phyloP scores from a whole-genome alignment of 352 stramenopile genomes.

The Pythium dissotocum region DNA sequence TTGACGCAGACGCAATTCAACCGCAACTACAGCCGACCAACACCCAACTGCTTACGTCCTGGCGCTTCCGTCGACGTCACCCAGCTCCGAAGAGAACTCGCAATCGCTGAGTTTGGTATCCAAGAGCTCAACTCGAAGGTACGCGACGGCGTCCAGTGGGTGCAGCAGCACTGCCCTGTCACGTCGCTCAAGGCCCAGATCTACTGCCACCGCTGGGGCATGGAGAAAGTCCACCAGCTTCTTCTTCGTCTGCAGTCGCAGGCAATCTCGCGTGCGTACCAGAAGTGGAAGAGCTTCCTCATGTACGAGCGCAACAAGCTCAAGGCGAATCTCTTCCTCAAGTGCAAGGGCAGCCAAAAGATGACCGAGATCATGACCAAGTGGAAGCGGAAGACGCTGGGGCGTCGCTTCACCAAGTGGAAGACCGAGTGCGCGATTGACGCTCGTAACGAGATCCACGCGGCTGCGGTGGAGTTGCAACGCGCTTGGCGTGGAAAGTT shows the following conservation, averaged over 20 bases:
- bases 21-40: constrained; percentile 46
- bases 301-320: constrained; percentile 77
- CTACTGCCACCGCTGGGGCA: constrained; percentile 83
- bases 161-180: constrained; percentile 83
- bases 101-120: constrained; percentile 75
- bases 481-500: constrained; percentile 54
- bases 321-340: constrained; percentile 78
- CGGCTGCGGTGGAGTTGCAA: constrained; percentile 74
- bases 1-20: constrained; percentile 49
- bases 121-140: constrained; percentile 74
- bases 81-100: constrained; percentile 71
- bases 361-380: constrained; percentile 65
- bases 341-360: constrained; percentile 80
- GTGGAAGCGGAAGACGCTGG: constrained; percentile 56
- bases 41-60: constrained; percentile 57
- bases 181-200: constrained; percentile 79
- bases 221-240: constrained; percentile 83
- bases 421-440: constrained; percentile 47
- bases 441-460: constrained; percentile 56
- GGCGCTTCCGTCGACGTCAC: constrained; percentile 51
- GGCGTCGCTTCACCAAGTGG: constrained; percentile 53
- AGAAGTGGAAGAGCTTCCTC: constrained; percentile 70
- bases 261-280: constrained; percentile 61
- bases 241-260: constrained; percentile 68
- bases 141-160: constrained; percentile 82